phyloP scores from a whole-genome alignment of 345 rosid species.

The Pistacia vera region DNA sequence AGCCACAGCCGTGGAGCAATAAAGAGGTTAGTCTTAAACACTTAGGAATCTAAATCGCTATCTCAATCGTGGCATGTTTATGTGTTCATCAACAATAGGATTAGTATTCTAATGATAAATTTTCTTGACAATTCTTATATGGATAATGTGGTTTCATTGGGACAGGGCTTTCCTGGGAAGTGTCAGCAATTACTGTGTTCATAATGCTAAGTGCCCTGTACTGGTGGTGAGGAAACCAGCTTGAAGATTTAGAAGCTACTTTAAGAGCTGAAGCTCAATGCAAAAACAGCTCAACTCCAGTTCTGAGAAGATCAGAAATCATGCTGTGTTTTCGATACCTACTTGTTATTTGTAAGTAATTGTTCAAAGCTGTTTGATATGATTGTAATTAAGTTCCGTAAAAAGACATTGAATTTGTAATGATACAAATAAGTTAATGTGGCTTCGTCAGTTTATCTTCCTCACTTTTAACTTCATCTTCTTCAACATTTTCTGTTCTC shows the following conservation, averaged over 20 bases:
- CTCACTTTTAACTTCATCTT: not conserved
- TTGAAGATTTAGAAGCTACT: not conserved
- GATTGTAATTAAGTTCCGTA: not conserved
- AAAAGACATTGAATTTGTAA: not conserved
- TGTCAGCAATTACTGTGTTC: constrained; percentile 54
- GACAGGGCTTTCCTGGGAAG: constrained; percentile 55
- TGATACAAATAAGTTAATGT: not conserved
- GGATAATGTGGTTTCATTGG: not conserved
- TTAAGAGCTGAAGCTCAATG: not conserved
- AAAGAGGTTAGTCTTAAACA: constrained; percentile 45
- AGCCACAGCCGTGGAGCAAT: constrained; percentile 56
- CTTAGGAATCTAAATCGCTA: not conserved
- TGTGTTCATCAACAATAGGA: not conserved
- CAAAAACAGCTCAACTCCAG: not conserved
- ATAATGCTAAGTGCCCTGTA: constrained; percentile 50
- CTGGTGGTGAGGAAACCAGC: constrained; percentile 52
- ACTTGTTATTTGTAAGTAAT: not conserved
- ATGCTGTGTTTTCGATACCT: not conserved
- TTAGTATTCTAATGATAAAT: not conserved
- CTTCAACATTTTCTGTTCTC: not conserved
- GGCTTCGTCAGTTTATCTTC: not conserved
- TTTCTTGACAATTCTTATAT: not conserved
- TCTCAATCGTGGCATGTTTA: too few species aligned
- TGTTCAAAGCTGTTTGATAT: not conserved
- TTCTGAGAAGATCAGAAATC: not conserved